Base-by-base conservation (phyloP, 805 yeast genomes). In the Metschnikowia dekortorum region DNA sequence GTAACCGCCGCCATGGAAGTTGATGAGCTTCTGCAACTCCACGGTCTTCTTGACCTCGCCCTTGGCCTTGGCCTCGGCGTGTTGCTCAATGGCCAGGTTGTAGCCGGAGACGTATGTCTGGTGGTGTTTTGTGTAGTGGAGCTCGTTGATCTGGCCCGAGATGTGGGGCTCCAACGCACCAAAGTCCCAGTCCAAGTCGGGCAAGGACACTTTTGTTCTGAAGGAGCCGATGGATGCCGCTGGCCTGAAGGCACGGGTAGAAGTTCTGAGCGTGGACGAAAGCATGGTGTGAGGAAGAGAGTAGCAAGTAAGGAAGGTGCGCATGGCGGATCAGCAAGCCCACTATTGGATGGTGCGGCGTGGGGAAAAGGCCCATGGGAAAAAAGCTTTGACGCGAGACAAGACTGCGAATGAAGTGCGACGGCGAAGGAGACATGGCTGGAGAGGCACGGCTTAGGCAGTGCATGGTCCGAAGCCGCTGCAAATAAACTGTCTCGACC, bases 1-100 rank as follows among this genome's bases (percentile, higher is more conserved):
- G 66, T 76, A 75, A 22, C 80, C 80, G 47, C 80, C 80, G 47
- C 78, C 81, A 51, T 76, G 76, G 67, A 76, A 76, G 56, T 73
- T 74, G 64, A 76, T 75, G 49, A 65, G 64, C 53, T 72, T 73
- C 53, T 75, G 77, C 53, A 76, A 65, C 39, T 68, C 78, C 48
- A 76, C 64, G 52, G 73, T 67, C 44, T 68, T 63, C 56, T 66
- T 64, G 44, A 75, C 73, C 51, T 74, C 76, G 8, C 71, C 74
- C 48, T 65, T 58, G 43, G 68, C 60, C 51, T 70, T 66, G 22
- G 70, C 67, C 42, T 67, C 66, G 41, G 63, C 62, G 30, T 65
- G 63, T 53, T 73, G 74, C 47, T 70, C 76, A 59, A 74, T 64
- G 34, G 80, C 76, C 31, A 68, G 64, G 59, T 76, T 76, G 63